Percentiles rank a stretch among this genome's conserved stretches.
Evolutionary conservation across 129 eudicot genomes (phyloP).

Genomic region (Oenanthe sinensis): DNA sequence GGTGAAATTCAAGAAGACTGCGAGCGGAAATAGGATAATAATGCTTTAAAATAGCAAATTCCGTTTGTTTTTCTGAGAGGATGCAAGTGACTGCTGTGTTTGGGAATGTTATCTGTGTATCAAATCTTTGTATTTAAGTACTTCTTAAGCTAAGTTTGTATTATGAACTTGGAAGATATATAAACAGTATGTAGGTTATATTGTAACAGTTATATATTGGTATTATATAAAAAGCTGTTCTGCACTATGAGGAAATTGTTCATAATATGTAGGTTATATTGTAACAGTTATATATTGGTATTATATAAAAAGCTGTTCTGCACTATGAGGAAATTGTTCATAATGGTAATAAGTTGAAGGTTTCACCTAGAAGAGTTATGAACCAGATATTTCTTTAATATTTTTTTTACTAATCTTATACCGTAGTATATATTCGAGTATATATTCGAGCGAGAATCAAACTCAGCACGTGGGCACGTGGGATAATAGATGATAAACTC

Average conservation of each 20-base stretch:
- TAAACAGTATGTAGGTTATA: background rate
- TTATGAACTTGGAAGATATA: background rate
- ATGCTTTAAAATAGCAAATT: background rate
- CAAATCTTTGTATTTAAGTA: background rate
- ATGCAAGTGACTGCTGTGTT: background rate
- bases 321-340: no score
- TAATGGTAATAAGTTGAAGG: no score
- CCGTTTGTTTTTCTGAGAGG: background rate
- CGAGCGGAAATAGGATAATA: conserved; percentile 28
- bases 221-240: background rate
- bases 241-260: no score
- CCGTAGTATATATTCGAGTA: no score
- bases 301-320: background rate
- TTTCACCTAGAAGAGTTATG: no score
- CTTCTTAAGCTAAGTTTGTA: background rate
- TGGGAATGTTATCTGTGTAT: background rate
- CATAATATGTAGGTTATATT: background rate
- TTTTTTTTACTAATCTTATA: no score
- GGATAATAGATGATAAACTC: no score
- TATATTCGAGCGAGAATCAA: no score
- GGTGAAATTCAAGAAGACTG: conserved; percentile 75
- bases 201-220: background rate
- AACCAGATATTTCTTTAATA: no score
- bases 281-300: background rate
- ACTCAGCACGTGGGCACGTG: no score